phyloP scores from a whole-genome alignment of 768 basidiomycete species.

The Auriculariales sp. region DNA sequence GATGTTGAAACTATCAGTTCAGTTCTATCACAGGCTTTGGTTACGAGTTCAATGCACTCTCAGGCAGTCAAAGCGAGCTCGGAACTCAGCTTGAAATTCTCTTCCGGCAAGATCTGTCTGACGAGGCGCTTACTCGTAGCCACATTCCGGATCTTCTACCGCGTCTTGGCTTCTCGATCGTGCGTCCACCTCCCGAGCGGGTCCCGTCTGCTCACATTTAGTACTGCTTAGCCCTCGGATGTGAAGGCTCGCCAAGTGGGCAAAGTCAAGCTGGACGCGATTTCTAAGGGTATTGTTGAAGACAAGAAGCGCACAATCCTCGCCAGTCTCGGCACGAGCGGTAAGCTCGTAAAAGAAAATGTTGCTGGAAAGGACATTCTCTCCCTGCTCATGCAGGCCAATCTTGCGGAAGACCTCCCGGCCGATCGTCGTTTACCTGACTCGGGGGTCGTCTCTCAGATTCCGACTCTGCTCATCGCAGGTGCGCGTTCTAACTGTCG shows the following conservation, averaged over 20 bases:
- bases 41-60: slow-evolving; percentile 19
- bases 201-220: neutral
- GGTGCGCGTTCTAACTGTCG: neutral
- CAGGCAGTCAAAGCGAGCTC: slow-evolving; percentile 17
- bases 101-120: slow-evolving; percentile 7
- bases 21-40: slow-evolving; percentile 16
- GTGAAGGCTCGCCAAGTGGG: neutral
- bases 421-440: slow-evolving; percentile 1
- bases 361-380: slow-evolving; percentile 14
- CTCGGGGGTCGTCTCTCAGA: slow-evolving; percentile 7
- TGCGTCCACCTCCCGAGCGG: neutral
- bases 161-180: neutral
- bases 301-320: slow-evolving; percentile 20
- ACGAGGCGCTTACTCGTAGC: neutral
- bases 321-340: neutral
- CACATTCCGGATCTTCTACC: neutral
- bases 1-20: neutral
- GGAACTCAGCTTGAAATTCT: slow-evolving; percentile 15
- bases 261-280: slow-evolving; percentile 9
- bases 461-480: slow-evolving; percentile 10
- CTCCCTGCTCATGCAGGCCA: slow-evolving; percentile 6
- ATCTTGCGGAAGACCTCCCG: slow-evolving; percentile 3
- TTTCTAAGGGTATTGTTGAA: slow-evolving; percentile 17
- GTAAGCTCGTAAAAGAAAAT: neutral
- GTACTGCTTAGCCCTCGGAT: neutral